phyloP scores from a whole-genome alignment of 1,284 basidiomycete genomes.

The Microbotryomycetes sp. region DNA sequence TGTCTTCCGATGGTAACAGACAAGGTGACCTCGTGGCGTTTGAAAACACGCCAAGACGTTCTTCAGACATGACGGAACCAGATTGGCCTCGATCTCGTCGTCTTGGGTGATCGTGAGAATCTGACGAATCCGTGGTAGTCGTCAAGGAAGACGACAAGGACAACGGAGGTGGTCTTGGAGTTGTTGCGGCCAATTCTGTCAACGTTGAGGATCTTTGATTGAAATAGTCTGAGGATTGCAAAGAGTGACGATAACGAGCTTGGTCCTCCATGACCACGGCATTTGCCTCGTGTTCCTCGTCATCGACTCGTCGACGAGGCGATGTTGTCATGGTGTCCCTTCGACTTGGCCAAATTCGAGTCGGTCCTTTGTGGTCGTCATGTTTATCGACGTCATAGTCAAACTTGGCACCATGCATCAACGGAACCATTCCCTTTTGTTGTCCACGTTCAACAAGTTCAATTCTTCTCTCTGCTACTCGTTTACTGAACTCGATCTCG shows the following conservation, averaged over 20 bases:
- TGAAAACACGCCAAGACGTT: no score
- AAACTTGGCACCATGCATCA: neutral
- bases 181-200: neutral
- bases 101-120: no score
- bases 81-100: no score
- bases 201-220: neutral
- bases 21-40: no score
- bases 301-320: no score
- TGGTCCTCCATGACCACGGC: neutral
- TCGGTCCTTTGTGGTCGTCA: constrained; percentile 1
- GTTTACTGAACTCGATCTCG: constrained; percentile 39
- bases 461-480: constrained; percentile 32
- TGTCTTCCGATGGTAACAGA: neutral
- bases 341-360: neutral
- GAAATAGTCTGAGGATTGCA: neutral
- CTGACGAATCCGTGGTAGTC: neutral
- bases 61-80: no score
- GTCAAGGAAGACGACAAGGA: neutral
- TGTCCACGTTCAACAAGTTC: neutral
- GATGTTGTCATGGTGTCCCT: neutral
- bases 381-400: neutral
- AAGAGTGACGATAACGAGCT: no score
- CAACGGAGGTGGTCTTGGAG: neutral
- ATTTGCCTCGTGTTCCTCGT: neutral
- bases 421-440: neutral